These are phyloP conservation scores for Haplosporangium gracile DNA, from an alignment of 192 early-diverging fungal species.

Conservation along the genomic window DNA sequence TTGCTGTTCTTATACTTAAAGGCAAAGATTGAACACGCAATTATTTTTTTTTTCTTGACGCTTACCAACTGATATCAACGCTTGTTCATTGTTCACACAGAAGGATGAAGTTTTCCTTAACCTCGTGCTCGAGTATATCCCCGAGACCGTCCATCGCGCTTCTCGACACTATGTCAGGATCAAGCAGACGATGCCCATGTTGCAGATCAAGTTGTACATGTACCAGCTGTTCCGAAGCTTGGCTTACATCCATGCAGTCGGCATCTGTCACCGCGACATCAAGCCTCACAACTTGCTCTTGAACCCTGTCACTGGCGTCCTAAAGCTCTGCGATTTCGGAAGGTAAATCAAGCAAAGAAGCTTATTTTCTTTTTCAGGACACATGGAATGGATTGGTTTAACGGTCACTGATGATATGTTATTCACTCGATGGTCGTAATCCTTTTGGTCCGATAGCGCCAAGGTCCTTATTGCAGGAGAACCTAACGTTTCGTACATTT, in stretches of 20 bases:
- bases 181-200: conserved; percentile 95
- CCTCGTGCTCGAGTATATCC: conserved; percentile 94
- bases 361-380: no score
- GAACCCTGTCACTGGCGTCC: conserved; percentile 87
- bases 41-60: neutral
- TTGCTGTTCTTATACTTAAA: neutral
- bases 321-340: conserved; percentile 99
- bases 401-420: neutral
- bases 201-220: conserved; percentile 97
- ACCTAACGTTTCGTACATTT: conserved; percentile 98
- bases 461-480: conserved; percentile 95
- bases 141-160: conserved; percentile 96
- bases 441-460: conserved; percentile 67
- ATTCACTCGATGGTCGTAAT: neutral
- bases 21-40: neutral
- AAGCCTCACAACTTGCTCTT: conserved; percentile 99
- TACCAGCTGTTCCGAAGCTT: conserved; percentile 98
- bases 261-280: conserved; percentile 99
- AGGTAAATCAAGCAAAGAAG: conserved; percentile 47
- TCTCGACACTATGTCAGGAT: conserved; percentile 91
- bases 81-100: conserved; percentile 42
- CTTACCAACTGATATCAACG: neutral
- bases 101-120: conserved; percentile 97
- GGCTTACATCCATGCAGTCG: conserved; percentile 96
- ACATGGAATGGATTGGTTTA: neutral